phyloP scores from a whole-genome alignment of 495 filamentous ascomycete species.

The Lasiosphaeriaceae sp. region DNA sequence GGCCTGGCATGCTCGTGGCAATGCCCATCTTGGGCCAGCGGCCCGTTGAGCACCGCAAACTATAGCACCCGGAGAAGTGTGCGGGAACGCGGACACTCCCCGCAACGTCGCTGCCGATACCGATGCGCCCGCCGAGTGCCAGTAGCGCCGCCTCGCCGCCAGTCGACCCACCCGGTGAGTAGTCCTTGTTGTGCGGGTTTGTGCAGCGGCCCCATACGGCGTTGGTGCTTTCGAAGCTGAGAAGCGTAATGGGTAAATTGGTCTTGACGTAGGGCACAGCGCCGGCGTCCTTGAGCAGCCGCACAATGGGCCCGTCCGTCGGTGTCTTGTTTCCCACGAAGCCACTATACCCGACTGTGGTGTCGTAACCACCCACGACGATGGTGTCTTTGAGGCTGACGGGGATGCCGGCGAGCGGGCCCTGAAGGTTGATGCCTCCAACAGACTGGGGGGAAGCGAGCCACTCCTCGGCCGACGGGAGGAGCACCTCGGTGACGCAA shows the following conservation, averaged over 20 bases:
- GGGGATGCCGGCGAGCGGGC: slow-evolving; percentile 86
- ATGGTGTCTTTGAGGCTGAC: slow-evolving; percentile 87
- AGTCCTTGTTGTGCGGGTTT: slow-evolving; percentile 79
- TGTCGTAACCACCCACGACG: slow-evolving; percentile 81
- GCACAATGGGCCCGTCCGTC: slow-evolving; percentile 70
- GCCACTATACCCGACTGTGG: slow-evolving; percentile 74
- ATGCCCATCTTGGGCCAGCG: slow-evolving; percentile 88
- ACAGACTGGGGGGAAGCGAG: slow-evolving; percentile 23
- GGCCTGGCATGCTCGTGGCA: slow-evolving; percentile 85
- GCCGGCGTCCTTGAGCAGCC: slow-evolving; percentile 85
- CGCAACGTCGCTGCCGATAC: slow-evolving; percentile 91
- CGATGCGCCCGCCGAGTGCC: slow-evolving; percentile 85
- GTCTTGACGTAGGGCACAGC: slow-evolving; percentile 96
- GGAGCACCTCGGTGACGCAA: slow-evolving; percentile 85
- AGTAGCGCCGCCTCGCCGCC: slow-evolving; percentile 86
- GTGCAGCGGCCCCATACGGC: slow-evolving; percentile 79
- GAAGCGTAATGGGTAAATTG: slow-evolving; percentile 83
- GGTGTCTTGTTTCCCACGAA: slow-evolving; percentile 61
- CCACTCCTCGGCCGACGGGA: slow-evolving; percentile 79
- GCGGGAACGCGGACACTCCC: slow-evolving; percentile 87
- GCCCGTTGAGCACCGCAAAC: slow-evolving; percentile 87
- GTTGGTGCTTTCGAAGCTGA: slow-evolving; percentile 90
- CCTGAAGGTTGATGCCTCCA: slow-evolving; percentile 51
- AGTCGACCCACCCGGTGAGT: slow-evolving; percentile 88
- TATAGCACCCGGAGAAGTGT: slow-evolving; percentile 88